Evolutionary conservation across 2,329 filamentous ascomycete species (phyloP).

Genomic region (Sordariomycetes sp.): DNA sequence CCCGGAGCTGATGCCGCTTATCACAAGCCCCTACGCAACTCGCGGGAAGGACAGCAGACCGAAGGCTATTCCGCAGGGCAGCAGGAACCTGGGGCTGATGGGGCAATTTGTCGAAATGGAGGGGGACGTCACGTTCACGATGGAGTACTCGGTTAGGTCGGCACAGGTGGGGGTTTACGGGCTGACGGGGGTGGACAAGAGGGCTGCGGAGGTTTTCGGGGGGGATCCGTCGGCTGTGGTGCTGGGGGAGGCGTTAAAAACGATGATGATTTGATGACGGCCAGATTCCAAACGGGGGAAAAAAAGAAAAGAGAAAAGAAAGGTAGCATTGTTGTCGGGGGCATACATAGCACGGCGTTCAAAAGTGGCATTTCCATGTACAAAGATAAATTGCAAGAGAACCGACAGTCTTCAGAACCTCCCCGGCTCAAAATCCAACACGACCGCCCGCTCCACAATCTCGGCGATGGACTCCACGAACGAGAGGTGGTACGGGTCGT

Average conservation of each 20-base stretch:
- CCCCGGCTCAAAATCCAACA: constrained; percentile 47
- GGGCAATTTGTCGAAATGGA: constrained; percentile 26
- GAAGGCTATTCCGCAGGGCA: constrained; percentile 19
- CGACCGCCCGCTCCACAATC: constrained; percentile 37
- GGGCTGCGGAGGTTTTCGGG: constrained; percentile 15
- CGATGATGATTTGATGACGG: constrained; percentile 6
- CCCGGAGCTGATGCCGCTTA: constrained; percentile 24
- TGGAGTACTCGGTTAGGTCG: constrained; percentile 19
- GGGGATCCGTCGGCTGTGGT: constrained; percentile 8
- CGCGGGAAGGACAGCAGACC: constrained; percentile 21
- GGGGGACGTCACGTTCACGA: constrained; percentile 17
- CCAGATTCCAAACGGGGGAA: too few species aligned
- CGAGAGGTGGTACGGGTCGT: constrained; percentile 48
- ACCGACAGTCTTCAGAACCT: constrained; percentile 10
- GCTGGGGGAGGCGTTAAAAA: constrained; percentile 8
- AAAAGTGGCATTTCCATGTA: background rate
- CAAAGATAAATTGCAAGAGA: background rate
- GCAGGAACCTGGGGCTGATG: constrained; percentile 22
- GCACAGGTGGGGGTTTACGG: constrained; percentile 20
- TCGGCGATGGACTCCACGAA: constrained; percentile 39
- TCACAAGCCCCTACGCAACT: constrained; percentile 21
- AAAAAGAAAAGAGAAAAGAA: too few species aligned
- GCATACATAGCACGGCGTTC: background rate
- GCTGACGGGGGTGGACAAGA: constrained; percentile 12
- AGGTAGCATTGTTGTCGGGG: too few species aligned